Evolutionary conservation across 2,329 filamentous ascomycete species (phyloP), one percentile per base, ranked within the genome.

Genomic region (Penicillium sp.): DNA sequence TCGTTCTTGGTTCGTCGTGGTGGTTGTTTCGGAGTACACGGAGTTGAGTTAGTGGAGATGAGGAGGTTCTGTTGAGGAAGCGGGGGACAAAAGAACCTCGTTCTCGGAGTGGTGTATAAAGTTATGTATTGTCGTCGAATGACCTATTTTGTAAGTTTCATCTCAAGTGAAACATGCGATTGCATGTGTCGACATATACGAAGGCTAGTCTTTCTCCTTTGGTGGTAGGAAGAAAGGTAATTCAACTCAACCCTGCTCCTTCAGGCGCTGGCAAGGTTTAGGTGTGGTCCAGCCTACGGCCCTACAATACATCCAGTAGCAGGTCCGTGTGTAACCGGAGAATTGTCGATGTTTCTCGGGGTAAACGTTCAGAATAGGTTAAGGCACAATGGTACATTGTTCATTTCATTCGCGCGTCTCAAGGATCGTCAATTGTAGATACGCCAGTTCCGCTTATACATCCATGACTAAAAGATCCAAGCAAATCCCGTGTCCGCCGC

Each of bases 381-480:
- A 47, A 17, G 22, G 7, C 25, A 10, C 20, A 31, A 47, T 47
- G 14, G 15, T 31, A 47, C 25, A n/a, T 31, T 31, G 15, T 31
- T 47, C 43, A 47, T 47, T 47, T 47, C 43, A 47, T 47, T 47
- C 43, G 43, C 31, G 43, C 43, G 28, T 47, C 43, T 47, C 43
- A 25, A 31, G 31, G 43, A 47, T 47, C 43, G 25, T 47, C 43
- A 47, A 47, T n/a, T n/a, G 14, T 15, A 25, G 25, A 47, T 17
- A 31, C 22, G n/a, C 43, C n/a, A 47, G 15, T 7, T 31, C 22
- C 15, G 43, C 43, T 47, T 47, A 47, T 31, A 47, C 25, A 47
- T 47, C 43, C 43, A 47, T 47, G 43, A 47, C 43, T 47, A 47
- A 47, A 47, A 47, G 14, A 31, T 47, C 43, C 22, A 28, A 47